phyloP scores from a whole-genome alignment of 495 filamentous ascomycete species.

The Podospora comata region DNA sequence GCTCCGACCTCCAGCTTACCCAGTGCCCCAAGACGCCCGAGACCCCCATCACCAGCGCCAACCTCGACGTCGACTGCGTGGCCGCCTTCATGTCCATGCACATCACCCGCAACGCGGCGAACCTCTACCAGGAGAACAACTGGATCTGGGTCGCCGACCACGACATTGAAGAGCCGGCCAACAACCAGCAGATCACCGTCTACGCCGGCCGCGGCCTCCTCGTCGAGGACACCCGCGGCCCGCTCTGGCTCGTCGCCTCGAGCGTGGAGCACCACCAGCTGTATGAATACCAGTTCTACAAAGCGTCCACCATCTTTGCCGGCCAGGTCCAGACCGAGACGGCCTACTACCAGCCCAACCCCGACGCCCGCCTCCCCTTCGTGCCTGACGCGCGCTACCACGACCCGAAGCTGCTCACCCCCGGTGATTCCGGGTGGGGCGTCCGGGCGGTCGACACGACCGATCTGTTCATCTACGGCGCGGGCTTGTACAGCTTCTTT shows the following conservation, averaged over 20 bases:
- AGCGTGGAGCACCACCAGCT: constrained; percentile 67
- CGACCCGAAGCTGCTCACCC: constrained; percentile 64
- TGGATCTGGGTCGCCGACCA: constrained; percentile 75
- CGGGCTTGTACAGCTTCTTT: constrained; percentile 62
- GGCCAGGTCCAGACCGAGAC: constrained; percentile 81
- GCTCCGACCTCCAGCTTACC: constrained; percentile 70
- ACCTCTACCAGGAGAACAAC: constrained; percentile 62
- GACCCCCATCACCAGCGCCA: constrained; percentile 36
- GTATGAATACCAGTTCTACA: constrained; percentile 75
- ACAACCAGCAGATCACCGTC: constrained; percentile 64
- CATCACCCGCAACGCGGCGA: constrained; percentile 53
- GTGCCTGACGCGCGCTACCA: constrained; percentile 53
- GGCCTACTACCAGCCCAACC: constrained; percentile 66
- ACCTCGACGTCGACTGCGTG: constrained; percentile 56
- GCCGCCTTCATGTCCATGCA: constrained; percentile 67
- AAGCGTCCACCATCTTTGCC: constrained; percentile 61
- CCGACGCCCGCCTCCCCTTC: constrained; percentile 65
- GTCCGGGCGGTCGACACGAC: constrained; percentile 51
- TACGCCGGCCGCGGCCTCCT: constrained; percentile 67
- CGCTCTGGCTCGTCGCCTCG: constrained; percentile 55
- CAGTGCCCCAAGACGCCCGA: constrained; percentile 64
- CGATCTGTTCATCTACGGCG: constrained; percentile 61
- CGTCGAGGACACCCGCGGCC: constrained; percentile 53
- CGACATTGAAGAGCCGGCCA: constrained; percentile 59
- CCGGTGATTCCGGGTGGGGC: constrained; percentile 52